Conservation (phyloP, 352 stramenopile species). For the Phytophthora sp. region DNA sequence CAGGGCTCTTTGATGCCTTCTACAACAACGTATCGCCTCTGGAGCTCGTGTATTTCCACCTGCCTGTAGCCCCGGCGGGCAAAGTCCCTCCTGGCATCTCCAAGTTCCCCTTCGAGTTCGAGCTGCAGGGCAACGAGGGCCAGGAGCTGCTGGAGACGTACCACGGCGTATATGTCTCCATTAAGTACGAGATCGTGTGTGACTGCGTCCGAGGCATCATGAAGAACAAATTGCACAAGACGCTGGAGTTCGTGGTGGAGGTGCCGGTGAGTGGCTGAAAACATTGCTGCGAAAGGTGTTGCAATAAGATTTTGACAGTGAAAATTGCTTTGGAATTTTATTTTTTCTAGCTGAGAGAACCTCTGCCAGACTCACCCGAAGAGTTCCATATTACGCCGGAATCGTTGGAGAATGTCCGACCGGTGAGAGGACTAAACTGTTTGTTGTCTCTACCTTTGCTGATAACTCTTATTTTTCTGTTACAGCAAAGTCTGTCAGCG, state of each 20-base stretch:
- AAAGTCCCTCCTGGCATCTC: slow-evolving; percentile 82
- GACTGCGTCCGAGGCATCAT: slow-evolving; percentile 89
- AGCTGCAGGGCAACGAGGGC: slow-evolving; percentile 66
- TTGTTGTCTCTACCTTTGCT: too few relatives aligned
- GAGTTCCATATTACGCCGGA: slow-evolving; percentile 88
- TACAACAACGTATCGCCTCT: slow-evolving; percentile 78
- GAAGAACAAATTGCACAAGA: slow-evolving; percentile 86
- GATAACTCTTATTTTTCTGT: too few relatives aligned
- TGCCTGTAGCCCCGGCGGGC: slow-evolving; percentile 66
- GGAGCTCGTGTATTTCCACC: slow-evolving; percentile 87
- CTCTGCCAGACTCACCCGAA: slow-evolving; percentile 65
- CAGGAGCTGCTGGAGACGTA: slow-evolving; percentile 91
- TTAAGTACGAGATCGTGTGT: slow-evolving; percentile 90
- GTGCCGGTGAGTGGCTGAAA: slow-evolving; percentile 57
- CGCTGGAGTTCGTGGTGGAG: slow-evolving; percentile 93
- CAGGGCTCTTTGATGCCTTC: slow-evolving; percentile 85
- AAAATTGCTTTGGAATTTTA: not conserved
- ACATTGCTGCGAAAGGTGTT: not conserved
- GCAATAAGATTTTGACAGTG: not conserved
- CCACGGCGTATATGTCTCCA: slow-evolving; percentile 91
- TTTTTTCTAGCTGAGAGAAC: slow-evolving; percentile 50
- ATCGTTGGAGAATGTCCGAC: slow-evolving; percentile 82
- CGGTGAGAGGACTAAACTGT: slow-evolving; percentile 46
- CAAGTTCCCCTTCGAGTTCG: slow-evolving; percentile 92
- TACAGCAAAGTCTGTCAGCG: slow-evolving; percentile 55